Base-by-base conservation (phyloP, 1,284 basidiomycete species). In the Apiotrichum porosum region DNA sequence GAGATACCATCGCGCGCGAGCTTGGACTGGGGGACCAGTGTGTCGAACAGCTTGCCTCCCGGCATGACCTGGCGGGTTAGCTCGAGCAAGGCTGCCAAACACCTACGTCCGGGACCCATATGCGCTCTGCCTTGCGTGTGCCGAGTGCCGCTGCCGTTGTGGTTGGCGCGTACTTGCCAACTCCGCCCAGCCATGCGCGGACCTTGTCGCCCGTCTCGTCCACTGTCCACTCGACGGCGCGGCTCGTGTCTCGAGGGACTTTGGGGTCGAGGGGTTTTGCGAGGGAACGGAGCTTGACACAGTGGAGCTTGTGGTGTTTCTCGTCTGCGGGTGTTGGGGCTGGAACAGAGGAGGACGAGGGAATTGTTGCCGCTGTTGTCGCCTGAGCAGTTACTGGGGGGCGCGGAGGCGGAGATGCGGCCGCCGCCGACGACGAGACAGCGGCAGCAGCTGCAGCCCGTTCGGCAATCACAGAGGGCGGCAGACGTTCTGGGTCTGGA, bases 271-370 rank as follows among this genome's bases (percentile, higher is more conserved):
- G 52, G 10, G 63, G 60, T 35, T 47, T 57, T 6, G 69, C 60
- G 9, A 57, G 30, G 1, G 58, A 57, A 6, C 60, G 51, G 10
- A 66, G 41, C 47, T 69, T 71, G 26, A 58, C 46, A 12, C 62
- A 17, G 32, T 69, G 65, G 13, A 69, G 38, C 23, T 71, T 66
- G 54, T 56, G 63, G 31, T 68, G 19, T 40, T 65, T 69, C 12
- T 60, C 61, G 21, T 57, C 57, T 9, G 43, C 47, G 26, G 21
- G 21, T 4, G 37, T 19, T 10, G 41, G 34, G 4, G 24, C 22
- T 28, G 38, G 13, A 13, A 6, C 22, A 17, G 45, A 8, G 8
- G 37, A 13, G 1, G 24, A 3, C 14, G 38, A 14, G 21, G 39
- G 2, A 28, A 22, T 9, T 6, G 39, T 13, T 15, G 45, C 6